Evolutionary conservation across 129 eudicot genomes (phyloP).

Genomic region (Flaveria trinervia): DNA sequence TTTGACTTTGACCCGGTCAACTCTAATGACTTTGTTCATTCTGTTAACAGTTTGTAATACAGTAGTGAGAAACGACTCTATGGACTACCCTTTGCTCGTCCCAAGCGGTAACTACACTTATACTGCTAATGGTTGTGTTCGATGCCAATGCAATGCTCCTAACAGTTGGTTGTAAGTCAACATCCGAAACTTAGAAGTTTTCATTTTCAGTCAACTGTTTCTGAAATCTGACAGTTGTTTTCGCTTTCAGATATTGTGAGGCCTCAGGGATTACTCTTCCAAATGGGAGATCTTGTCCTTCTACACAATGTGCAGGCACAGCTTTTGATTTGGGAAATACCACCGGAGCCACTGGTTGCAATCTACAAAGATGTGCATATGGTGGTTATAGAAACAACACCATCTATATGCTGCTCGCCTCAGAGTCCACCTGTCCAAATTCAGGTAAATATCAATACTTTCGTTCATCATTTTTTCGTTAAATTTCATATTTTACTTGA

Average conservation of each 20-base stretch:
- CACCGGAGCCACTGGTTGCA: conserved; percentile 53
- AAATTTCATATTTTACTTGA: background rate
- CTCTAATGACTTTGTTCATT: background rate
- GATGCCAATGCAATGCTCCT: conserved; percentile 65
- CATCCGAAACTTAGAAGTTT: conserved; percentile 1
- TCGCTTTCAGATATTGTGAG: conserved; percentile 57
- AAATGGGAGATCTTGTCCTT: conserved; percentile 46
- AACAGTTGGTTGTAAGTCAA: conserved; percentile 64
- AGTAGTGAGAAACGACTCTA: conserved; percentile 43
- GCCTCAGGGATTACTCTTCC: conserved; percentile 42
- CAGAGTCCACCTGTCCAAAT: conserved; percentile 48
- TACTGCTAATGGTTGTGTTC: conserved; percentile 63
- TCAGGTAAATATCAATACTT: conserved; percentile 41
- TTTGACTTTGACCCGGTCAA: conserved; percentile 9
- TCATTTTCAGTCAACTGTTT: background rate
- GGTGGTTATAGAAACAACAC: conserved; percentile 52
- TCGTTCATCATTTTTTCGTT: background rate
- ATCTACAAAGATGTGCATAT: conserved; percentile 60
- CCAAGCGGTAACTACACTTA: conserved; percentile 49
- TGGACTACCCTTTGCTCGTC: conserved; percentile 72
- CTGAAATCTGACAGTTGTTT: background rate
- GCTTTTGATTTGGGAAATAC: conserved; percentile 51
- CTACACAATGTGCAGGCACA: conserved; percentile 49
- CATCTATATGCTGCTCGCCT: conserved; percentile 39
- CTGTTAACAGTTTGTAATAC: conserved; percentile 58